Evolutionary conservation across 2,329 filamentous ascomycete genomes (phyloP).

Genomic region (Plenodomus tracheiphilus): DNA sequence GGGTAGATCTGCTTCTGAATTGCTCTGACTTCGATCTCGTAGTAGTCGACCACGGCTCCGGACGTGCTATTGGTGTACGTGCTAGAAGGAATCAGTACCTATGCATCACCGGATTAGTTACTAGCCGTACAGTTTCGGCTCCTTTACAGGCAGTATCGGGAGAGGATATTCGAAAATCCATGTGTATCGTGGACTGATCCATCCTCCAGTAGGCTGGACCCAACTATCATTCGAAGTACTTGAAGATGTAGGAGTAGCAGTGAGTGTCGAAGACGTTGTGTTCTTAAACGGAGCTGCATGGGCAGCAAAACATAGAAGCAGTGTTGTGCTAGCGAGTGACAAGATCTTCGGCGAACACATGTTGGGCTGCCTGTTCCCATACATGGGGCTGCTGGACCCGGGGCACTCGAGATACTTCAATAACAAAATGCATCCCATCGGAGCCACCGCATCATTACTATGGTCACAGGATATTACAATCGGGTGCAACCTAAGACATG

Average conservation of each 20-base stretch:
- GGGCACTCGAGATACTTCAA: slow-evolving; percentile 4
- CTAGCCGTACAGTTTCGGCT: slow-evolving; percentile 45
- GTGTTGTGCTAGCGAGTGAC: slow-evolving; percentile 7
- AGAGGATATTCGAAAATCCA: slow-evolving; percentile 48
- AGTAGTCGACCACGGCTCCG: slow-evolving; percentile 50
- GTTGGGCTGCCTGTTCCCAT: slow-evolving; percentile 1
- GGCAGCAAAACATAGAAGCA: slow-evolving; percentile 1
- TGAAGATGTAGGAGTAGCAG: neutral
- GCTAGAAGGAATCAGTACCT: slow-evolving; percentile 24
- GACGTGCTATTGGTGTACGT: slow-evolving; percentile 42
- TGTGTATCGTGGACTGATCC: slow-evolving; percentile 44
- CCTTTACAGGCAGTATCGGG: slow-evolving; percentile 51
- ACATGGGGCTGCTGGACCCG: neutral
- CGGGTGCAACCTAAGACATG: slow-evolving; percentile 5
- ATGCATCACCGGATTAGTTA: neutral
- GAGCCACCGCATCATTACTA: slow-evolving; percentile 1
- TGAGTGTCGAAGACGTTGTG: slow-evolving; percentile 3
- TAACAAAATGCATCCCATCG: neutral
- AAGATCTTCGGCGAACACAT: slow-evolving; percentile 7
- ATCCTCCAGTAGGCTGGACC: slow-evolving; percentile 15
- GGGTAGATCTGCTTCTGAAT: slow-evolving; percentile 51
- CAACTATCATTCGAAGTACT: slow-evolving; percentile 4
- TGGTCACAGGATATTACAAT: slow-evolving; percentile 3
- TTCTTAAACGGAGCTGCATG: slow-evolving; percentile 7
- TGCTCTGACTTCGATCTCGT: slow-evolving; percentile 49